phyloP scores from a whole-genome alignment of 768 basidiomycete genomes.

The Tricholoma furcatifolium region DNA sequence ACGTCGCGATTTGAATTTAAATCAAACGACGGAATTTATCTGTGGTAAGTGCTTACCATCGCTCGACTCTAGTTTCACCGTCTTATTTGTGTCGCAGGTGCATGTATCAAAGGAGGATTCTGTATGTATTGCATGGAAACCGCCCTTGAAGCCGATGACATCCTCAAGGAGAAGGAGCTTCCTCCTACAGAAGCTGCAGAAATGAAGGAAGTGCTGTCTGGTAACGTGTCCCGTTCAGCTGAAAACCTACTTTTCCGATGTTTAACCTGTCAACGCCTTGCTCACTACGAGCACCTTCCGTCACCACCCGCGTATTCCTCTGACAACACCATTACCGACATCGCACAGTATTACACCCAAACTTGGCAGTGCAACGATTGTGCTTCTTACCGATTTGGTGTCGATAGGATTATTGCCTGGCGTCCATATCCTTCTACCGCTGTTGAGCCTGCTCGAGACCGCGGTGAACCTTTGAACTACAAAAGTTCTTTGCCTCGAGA shows the following conservation, averaged over 20 bases:
- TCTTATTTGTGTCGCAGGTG: slow-evolving; percentile 26
- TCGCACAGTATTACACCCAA: slow-evolving; percentile 58
- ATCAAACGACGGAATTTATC: slow-evolving; percentile 76
- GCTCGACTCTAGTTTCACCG: not conserved
- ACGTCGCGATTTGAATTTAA: slow-evolving; percentile 41
- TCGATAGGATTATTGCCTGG: slow-evolving; percentile 93
- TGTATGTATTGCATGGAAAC: slow-evolving; percentile 74
- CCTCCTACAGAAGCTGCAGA: not conserved
- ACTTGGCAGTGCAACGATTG: slow-evolving; percentile 81
- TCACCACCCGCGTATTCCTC: slow-evolving; percentile 36
- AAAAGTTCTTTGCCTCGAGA: slow-evolving; percentile 77
- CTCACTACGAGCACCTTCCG: slow-evolving; percentile 78
- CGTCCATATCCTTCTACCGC: slow-evolving; percentile 73
- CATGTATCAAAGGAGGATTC: slow-evolving; percentile 73
- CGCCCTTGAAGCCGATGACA: slow-evolving; percentile 43
- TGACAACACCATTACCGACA: slow-evolving; percentile 34
- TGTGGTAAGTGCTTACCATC: slow-evolving; percentile 44
- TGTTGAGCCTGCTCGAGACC: slow-evolving; percentile 44
- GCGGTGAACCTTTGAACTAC: slow-evolving; percentile 43
- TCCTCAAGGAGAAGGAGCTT: slow-evolving; percentile 1
- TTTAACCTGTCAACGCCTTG: slow-evolving; percentile 74
- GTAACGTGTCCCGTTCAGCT: not conserved
- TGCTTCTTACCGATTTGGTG: slow-evolving; percentile 58
- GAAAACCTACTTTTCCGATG: slow-evolving; percentile 70
- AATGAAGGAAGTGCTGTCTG: too few species aligned